These are phyloP conservation scores for Grigorovia transvaalensis DNA, from an alignment of 805 yeast genomes.

Conservation along the genomic window DNA sequence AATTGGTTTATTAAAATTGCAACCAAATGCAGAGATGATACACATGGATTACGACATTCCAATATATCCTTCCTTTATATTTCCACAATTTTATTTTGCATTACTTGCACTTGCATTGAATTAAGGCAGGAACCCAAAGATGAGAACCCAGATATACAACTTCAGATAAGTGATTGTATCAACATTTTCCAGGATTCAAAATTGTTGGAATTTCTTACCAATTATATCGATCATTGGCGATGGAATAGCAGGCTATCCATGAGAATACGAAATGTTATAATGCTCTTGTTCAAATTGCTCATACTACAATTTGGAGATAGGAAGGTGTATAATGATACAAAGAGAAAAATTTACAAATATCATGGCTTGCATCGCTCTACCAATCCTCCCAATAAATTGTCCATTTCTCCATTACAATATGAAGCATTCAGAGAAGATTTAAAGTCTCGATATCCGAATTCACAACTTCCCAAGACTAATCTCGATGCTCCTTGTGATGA, in stretches of 20 bases:
- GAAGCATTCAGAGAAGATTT: conserved; percentile 70
- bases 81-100: conserved; percentile 18
- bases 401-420: conserved; percentile 78
- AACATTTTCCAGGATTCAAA: conserved; percentile 15
- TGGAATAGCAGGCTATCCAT: conserved; percentile 37
- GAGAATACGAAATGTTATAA: conserved; percentile 47
- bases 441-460: conserved; percentile 64
- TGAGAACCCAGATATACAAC: conserved; percentile 4
- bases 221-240: conserved; percentile 56
- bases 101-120: conserved; percentile 17
- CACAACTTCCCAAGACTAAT: conserved; percentile 39
- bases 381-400: conserved; percentile 24
- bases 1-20: conserved; percentile 15
- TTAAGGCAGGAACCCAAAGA: not conserved
- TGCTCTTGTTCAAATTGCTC: conserved; percentile 43
- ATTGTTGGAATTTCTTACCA: conserved; percentile 36
- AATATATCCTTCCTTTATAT: conserved; percentile 18
- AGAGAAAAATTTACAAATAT: conserved; percentile 35
- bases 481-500: conserved; percentile 39
- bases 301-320: conserved; percentile 55
- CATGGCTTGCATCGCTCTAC: conserved; percentile 27
- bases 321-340: conserved; percentile 32
- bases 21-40: conserved; percentile 18
- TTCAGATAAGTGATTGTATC: conserved; percentile 6
- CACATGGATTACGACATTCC: conserved; percentile 10